Percentiles rank a stretch among this genome's conserved stretches.
Evolutionary conservation across 2,329 filamentous ascomycete genomes (phyloP).

Genomic region (Neophaeococcomyces aloes): DNA sequence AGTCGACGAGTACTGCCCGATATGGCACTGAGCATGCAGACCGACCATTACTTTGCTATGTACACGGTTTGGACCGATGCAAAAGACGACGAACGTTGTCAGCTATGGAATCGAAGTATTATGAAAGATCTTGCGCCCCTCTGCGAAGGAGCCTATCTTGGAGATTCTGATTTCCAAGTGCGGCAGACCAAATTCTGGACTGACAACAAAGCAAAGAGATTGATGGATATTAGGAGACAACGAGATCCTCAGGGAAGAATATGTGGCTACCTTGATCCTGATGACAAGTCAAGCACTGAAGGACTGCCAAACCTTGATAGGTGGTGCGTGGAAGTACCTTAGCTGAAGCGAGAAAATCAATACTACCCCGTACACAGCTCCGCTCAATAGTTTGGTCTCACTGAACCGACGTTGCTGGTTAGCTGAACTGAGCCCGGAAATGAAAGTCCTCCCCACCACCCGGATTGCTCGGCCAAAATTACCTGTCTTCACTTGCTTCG

Average conservation of each 20-base stretch:
- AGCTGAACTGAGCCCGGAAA: too few species aligned
- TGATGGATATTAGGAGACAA: constrained; percentile 31
- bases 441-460: too few species aligned
- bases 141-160: constrained; percentile 43
- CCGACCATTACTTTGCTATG: constrained; percentile 47
- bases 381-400: too few species aligned
- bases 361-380: too few species aligned
- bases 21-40: constrained; percentile 47
- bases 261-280: constrained; percentile 38
- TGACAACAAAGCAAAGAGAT: constrained; percentile 29
- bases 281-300: constrained; percentile 32
- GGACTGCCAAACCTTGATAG: constrained; percentile 36
- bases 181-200: constrained; percentile 41
- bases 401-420: too few species aligned
- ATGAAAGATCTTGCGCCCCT: constrained; percentile 33
- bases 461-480: too few species aligned
- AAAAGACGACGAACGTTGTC: constrained; percentile 36
- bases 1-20: constrained; percentile 34
- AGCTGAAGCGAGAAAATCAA: too few species aligned
- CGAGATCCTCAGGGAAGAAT: constrained; percentile 22
- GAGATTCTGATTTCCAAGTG: constrained; percentile 44
- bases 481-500: too few species aligned
- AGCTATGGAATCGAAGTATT: constrained; percentile 35
- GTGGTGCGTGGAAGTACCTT: constrained; percentile 15
- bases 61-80: constrained; percentile 43